phyloP scores from a whole-genome alignment of 306 rosid species.

The Clitoria ternatea region DNA sequence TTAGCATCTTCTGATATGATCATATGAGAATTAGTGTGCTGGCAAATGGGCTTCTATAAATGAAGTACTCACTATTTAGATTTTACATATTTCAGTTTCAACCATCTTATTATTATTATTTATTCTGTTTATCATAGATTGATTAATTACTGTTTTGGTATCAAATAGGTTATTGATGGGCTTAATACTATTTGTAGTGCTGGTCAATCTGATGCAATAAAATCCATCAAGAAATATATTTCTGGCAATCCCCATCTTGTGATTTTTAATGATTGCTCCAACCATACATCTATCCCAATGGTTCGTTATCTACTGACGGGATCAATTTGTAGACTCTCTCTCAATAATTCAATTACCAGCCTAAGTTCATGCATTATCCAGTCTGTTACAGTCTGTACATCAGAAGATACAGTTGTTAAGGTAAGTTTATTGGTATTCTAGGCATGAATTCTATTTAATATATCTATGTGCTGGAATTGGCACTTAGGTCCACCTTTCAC shows the following conservation, averaged over 20 bases:
- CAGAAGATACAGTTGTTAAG: constrained; percentile 44
- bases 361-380: constrained; percentile 71
- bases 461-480: background rate
- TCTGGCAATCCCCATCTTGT: constrained; percentile 47
- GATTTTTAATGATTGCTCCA: constrained; percentile 62
- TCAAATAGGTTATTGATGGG: constrained; percentile 72
- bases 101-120: background rate
- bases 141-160: constrained; percentile 21
- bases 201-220: constrained; percentile 46
- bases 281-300: constrained; percentile 35
- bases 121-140: constrained; percentile 22
- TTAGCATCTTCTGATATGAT: no score
- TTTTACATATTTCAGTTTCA: background rate
- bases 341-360: constrained; percentile 47
- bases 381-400: constrained; percentile 40
- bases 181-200: constrained; percentile 41
- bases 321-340: constrained; percentile 58
- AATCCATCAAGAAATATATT: constrained; percentile 48
- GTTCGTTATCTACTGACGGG: constrained; percentile 53
- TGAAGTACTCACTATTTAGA: background rate
- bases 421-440: constrained; percentile 30
- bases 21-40: no score
- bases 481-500: background rate
- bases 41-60: background rate
- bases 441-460: background rate